A percentile compares a stretch with the other conserved stretches of the same genome.
phyloP scores from a whole-genome alignment of 805 yeast species.

The Yarrowia divulgata region DNA sequence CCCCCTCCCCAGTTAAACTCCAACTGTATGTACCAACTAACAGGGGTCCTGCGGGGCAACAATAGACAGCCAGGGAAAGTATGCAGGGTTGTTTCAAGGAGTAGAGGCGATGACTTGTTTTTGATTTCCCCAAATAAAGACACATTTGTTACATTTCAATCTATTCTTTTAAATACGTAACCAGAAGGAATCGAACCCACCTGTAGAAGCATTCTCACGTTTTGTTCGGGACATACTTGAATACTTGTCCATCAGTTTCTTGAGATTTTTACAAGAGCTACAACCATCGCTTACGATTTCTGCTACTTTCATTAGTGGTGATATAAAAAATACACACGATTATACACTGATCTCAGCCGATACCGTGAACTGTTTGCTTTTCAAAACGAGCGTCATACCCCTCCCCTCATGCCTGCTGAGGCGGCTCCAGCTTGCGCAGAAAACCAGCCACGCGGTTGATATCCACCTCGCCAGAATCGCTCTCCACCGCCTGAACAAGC shows the following conservation, averaged over 20 bases:
- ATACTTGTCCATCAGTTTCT: too few relatives aligned
- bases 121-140: too few relatives aligned
- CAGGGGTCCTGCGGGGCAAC: constrained; percentile 31
- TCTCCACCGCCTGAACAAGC: constrained; percentile 86
- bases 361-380: not conserved
- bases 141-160: too few relatives aligned
- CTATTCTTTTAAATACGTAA: too few relatives aligned
- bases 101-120: too few relatives aligned
- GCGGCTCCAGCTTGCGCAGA: constrained; percentile 56
- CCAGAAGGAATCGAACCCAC: too few relatives aligned
- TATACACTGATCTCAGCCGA: not conserved
- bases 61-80: not conserved
- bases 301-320: constrained; percentile 13
- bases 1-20: not conserved
- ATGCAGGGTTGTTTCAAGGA: constrained; percentile 9
- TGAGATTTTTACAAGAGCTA: too few relatives aligned
- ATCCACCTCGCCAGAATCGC: constrained; percentile 75
- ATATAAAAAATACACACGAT: constrained; percentile 11
- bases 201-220: too few relatives aligned
- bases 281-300: too few relatives aligned
- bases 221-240: too few relatives aligned
- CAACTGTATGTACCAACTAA: constrained; percentile 2
- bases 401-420: constrained; percentile 2
- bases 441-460: constrained; percentile 64
- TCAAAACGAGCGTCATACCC: not conserved